These are phyloP conservation scores for Lithocarpus polystachyus DNA, from an alignment of 306 rosid species.

Conservation along the genomic window DNA sequence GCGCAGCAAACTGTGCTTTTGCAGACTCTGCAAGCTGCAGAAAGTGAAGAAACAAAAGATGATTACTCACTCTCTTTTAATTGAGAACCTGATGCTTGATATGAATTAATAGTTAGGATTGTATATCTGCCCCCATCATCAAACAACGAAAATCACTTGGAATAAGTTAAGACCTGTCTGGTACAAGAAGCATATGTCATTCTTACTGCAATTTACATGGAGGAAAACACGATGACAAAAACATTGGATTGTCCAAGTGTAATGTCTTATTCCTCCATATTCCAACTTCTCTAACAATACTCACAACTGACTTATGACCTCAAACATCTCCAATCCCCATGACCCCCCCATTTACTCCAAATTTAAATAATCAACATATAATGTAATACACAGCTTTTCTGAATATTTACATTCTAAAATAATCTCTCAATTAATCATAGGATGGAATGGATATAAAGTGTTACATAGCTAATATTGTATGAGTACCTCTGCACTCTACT, in stretches of 20 bases:
- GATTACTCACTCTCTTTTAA: conserved; percentile 4
- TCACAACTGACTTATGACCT: background rate
- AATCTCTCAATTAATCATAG: background rate
- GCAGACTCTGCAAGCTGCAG: conserved; percentile 46
- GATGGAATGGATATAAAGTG: background rate
- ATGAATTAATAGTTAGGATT: background rate
- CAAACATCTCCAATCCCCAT: background rate
- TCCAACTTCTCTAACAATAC: background rate
- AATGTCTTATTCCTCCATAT: background rate
- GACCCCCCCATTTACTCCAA: background rate
- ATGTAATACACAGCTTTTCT: background rate
- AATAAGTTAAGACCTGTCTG: background rate
- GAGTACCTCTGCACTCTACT: no score
- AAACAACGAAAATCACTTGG: background rate
- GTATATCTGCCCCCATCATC: background rate
- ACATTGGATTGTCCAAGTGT: background rate
- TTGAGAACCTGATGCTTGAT: background rate
- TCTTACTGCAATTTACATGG: background rate
- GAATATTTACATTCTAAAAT: background rate
- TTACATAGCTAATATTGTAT: no score
- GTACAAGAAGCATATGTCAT: background rate
- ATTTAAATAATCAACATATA: background rate
- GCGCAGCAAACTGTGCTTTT: conserved; percentile 46
- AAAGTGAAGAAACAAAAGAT: conserved; percentile 30
- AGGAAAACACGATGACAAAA: background rate